Evolutionary conservation across 345 rosid species (phyloP), one percentile per base, ranked within the genome.

Genomic region (Syzygium aqueum): DNA sequence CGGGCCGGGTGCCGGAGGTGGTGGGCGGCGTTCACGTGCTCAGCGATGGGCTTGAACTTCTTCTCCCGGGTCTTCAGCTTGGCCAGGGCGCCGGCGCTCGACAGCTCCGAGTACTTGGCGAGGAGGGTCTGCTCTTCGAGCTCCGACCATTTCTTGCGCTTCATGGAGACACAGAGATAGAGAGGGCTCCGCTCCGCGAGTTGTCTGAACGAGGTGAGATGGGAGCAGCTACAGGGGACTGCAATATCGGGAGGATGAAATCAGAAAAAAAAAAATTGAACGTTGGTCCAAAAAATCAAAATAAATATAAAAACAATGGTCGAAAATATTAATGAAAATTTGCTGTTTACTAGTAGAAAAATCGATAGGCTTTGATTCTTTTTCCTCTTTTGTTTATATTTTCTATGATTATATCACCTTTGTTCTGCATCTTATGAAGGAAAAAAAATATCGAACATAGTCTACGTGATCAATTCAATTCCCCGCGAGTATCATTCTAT

Each of bases 11-110:
- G 96, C 22, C 88, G 93, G 50, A 92, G 91, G 88, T 94, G 94
- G 90, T 94, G 96, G 37, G 92, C 90, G 46, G 94, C 87, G 89
- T 94, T 93, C 77, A 95, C 95, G 85, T 94, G 95, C 85, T 95
- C 96, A 1, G 97, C 97, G 30, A 95, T 91, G 51, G 97, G 97
- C 16, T 92, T 90, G 90, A 95, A 95, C 89, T 95, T 95, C 87
- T 95, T 95, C 93, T 95, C 97, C 46, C 98, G 90, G 89, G 96
- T 95, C 89, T 93, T 95, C 87, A 94, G 95, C 92, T 94, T 95
- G 16, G 95, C 88, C 25, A 95, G 93, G 28, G 92, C 86, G 56
- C 97, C 96, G 37, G 95, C 89, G 87, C 88, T 89, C 28, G 91
- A 88, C 51, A 95, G 94, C 87, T 93, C 98, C 3, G 95, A 85